A percentile compares a stretch with the other conserved stretches of the same genome.
phyloP scores from a whole-genome alignment of 202 grass and related monocot genomes.

The Schoenoplectus tabernaemontani region DNA sequence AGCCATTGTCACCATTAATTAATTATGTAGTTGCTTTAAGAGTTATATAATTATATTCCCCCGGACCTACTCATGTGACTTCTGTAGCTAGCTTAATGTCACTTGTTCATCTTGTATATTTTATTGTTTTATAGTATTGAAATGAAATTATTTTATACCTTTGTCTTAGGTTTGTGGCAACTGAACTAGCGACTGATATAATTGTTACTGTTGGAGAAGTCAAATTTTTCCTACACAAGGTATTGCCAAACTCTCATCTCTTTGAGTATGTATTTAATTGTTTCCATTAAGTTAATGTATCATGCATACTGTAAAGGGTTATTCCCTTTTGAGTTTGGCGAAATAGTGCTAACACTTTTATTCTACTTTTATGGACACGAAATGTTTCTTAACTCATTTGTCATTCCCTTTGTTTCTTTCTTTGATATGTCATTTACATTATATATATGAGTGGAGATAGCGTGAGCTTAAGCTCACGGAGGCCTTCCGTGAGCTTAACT shows the following conservation, averaged over 20 bases:
- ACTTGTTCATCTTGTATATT: slow-evolving; percentile 1
- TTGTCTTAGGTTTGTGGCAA: slow-evolving; percentile 87
- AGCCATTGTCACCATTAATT: background rate
- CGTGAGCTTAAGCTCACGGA: no score
- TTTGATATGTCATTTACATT: background rate
- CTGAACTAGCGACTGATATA: slow-evolving; percentile 80
- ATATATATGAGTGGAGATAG: no score
- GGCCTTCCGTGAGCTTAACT: no score
- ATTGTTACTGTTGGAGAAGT: slow-evolving; percentile 62
- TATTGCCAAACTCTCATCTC: slow-evolving; percentile 26
- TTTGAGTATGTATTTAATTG: slow-evolving; percentile 2
- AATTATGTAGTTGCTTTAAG: background rate
- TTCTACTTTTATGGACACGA: background rate
- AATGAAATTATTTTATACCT: slow-evolving; percentile 7
- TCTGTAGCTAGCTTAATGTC: slow-evolving; percentile 13
- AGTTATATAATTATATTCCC: background rate
- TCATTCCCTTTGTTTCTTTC: background rate
- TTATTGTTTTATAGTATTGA: slow-evolving; percentile 9
- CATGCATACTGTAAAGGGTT: background rate
- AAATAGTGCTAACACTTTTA: background rate
- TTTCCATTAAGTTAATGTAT: background rate
- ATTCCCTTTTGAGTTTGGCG: background rate
- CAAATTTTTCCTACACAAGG: slow-evolving; percentile 99
- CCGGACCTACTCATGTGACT: slow-evolving; percentile 17
- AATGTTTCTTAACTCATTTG: background rate